phyloP scores from a whole-genome alignment of 1,284 basidiomycete genomes.

The Exsudoporus floridanus region DNA sequence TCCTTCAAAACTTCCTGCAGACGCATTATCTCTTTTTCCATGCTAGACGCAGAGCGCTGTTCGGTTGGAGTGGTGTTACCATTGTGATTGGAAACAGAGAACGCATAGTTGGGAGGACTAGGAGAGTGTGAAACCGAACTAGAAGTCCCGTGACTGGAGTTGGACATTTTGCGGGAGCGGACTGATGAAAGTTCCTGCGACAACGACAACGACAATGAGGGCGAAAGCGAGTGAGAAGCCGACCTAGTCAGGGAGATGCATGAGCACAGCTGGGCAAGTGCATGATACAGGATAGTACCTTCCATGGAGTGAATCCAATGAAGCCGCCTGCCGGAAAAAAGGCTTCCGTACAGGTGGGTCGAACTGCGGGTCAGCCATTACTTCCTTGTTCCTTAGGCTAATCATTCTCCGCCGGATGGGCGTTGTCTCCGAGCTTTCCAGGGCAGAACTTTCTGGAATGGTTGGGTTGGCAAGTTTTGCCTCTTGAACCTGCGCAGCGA shows the following conservation, averaged over 20 bases:
- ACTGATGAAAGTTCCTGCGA: slow-evolving; percentile 94
- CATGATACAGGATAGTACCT: slow-evolving; percentile 47
- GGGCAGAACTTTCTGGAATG: slow-evolving; percentile 47
- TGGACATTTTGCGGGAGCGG: slow-evolving; percentile 79
- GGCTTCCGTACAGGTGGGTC: slow-evolving; percentile 57
- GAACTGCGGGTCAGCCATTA: slow-evolving; percentile 43
- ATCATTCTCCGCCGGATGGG: slow-evolving; percentile 52
- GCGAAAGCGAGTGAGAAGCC: slow-evolving; percentile 82
- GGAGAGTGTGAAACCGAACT: slow-evolving; percentile 55
- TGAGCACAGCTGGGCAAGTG: slow-evolving; percentile 7
- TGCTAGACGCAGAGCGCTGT: slow-evolving; percentile 69
- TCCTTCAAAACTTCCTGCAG: slow-evolving; percentile 86
- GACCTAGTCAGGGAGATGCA: slow-evolving; percentile 48
- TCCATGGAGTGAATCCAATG: slow-evolving; percentile 78
- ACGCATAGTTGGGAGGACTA: slow-evolving; percentile 59
- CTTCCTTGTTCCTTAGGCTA: slow-evolving; percentile 48
- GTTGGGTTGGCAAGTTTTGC: slow-evolving; percentile 57
- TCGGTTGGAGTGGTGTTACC: slow-evolving; percentile 46
- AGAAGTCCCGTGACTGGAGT: slow-evolving; percentile 66
- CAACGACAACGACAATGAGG: slow-evolving; percentile 87
- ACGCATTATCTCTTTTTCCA: slow-evolving; percentile 91
- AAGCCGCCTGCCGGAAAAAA: slow-evolving; percentile 85
- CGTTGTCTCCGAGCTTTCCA: slow-evolving; percentile 49
- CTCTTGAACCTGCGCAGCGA: slow-evolving; percentile 82
- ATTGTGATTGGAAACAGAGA: slow-evolving; percentile 49